A percentile compares a stretch with the other conserved stretches of the same genome.
Conservation (phyloP, 768 basidiomycete species). For the Serendipita sp. region DNA sequence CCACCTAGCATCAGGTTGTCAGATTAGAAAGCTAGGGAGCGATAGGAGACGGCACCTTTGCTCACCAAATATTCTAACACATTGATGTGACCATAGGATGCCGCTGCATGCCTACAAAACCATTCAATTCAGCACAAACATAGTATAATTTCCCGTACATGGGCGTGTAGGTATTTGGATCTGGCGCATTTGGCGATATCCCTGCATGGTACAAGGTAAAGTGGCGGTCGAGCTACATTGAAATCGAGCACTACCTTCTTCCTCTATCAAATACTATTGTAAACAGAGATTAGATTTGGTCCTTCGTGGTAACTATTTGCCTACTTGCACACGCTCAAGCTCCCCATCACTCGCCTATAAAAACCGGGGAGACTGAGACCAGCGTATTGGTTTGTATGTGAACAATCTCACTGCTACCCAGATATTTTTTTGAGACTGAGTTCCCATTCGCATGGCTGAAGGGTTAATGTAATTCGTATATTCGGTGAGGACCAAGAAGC, state of each 20-base stretch:
- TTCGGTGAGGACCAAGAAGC: background rate
- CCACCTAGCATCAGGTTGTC: slow-evolving; percentile 36
- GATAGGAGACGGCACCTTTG: slow-evolving; percentile 29
- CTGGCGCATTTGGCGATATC: slow-evolving; percentile 54
- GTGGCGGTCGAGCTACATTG: too few species aligned
- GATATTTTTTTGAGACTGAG: slow-evolving; percentile 43
- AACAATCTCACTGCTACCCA: slow-evolving; percentile 48
- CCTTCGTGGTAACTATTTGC: slow-evolving; percentile 10
- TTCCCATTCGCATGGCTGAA: background rate
- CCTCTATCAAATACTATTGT: slow-evolving; percentile 28
- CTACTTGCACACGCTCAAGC: slow-evolving; percentile 53
- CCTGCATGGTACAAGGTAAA: slow-evolving; percentile 12
- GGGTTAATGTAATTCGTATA: background rate
- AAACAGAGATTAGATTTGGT: background rate
- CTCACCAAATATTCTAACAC: slow-evolving; percentile 65
- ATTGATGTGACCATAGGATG: slow-evolving; percentile 71
- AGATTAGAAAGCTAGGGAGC: slow-evolving; percentile 1
- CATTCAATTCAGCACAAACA: background rate
- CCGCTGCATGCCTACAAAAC: slow-evolving; percentile 65
- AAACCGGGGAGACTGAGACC: too few species aligned
- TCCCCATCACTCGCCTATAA: slow-evolving; percentile 68
- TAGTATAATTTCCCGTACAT: slow-evolving; percentile 31
- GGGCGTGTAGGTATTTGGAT: slow-evolving; percentile 62
- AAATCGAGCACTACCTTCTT: slow-evolving; percentile 23
- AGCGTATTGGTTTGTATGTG: background rate